phyloP scores from a whole-genome alignment of 2,329 filamentous ascomycete species.

The Cladobotryum protrusum region DNA sequence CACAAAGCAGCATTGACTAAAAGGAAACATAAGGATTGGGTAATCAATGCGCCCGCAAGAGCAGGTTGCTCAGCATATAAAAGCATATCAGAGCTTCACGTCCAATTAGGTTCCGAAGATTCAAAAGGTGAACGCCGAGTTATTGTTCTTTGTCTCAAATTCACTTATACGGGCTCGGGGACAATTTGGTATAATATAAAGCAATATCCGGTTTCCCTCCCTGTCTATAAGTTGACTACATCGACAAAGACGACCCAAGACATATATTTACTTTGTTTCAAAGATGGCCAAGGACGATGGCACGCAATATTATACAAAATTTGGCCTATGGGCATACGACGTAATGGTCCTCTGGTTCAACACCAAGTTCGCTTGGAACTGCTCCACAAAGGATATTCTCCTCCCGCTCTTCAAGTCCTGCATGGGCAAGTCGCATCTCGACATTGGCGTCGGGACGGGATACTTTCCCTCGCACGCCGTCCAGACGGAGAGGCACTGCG shows the following conservation, averaged over 20 bases:
- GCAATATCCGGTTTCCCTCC: no score
- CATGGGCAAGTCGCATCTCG: slow-evolving; percentile 31
- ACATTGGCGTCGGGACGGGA: slow-evolving; percentile 35
- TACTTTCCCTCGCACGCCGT: slow-evolving; percentile 30
- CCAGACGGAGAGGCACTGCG: slow-evolving; percentile 5
- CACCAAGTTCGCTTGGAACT: slow-evolving; percentile 31
- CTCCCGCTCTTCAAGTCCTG: slow-evolving; percentile 27
- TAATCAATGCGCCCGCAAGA: no score
- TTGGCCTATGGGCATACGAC: slow-evolving; percentile 30
- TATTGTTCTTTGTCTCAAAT: no score
- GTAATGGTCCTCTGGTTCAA: slow-evolving; percentile 38
- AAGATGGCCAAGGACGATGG: slow-evolving; percentile 4
- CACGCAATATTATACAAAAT: slow-evolving; percentile 5
- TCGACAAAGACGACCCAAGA: neutral
- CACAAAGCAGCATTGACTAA: no score
- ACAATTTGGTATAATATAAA: no score
- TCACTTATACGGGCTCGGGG: no score
- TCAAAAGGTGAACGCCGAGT: no score
- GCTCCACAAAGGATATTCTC: slow-evolving; percentile 23
- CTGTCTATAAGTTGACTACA: no score
- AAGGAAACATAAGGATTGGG: no score
- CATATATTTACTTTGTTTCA: neutral
- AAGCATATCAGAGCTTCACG: no score
- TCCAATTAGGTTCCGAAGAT: no score
- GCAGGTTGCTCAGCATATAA: no score